Evolutionary conservation across 2,329 filamentous ascomycete genomes (phyloP).

Genomic region (Botryosphaeria dothidea): DNA sequence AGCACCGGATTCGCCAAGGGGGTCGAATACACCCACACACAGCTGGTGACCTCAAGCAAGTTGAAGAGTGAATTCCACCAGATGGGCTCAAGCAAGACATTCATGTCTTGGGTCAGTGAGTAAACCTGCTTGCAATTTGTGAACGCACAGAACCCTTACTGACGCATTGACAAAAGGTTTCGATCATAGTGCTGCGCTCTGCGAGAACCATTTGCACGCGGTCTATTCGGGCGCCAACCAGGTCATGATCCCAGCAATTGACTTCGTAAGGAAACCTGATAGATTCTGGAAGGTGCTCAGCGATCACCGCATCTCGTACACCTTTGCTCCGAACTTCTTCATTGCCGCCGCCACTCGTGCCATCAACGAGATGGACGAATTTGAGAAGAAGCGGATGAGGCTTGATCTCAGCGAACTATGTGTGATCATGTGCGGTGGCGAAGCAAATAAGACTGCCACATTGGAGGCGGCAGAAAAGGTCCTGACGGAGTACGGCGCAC

Average conservation of each 20-base stretch:
- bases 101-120: conserved; percentile 21
- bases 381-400: not conserved
- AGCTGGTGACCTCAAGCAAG: conserved; percentile 36
- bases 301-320: conserved; percentile 44
- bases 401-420: conserved; percentile 25
- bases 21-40: conserved; percentile 46
- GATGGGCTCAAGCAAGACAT: conserved; percentile 9
- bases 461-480: conserved; percentile 30
- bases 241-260: conserved; percentile 46
- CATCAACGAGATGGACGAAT: not conserved
- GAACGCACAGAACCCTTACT: not conserved
- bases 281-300: conserved; percentile 43
- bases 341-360: conserved; percentile 25
- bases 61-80: not conserved
- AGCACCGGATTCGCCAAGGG: conserved; percentile 55
- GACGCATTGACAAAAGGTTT: not conserved
- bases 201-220: conserved; percentile 55
- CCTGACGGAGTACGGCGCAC: conserved; percentile 35
- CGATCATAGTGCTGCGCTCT: conserved; percentile 56
- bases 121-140: not conserved
- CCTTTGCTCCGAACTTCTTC: conserved; percentile 51
- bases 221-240: conserved; percentile 45
- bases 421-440: conserved; percentile 47
- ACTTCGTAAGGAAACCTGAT: conserved; percentile 43
- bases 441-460: conserved; percentile 44